A percentile compares a stretch with the other conserved stretches of the same genome.
phyloP scores from a whole-genome alignment of 192 early-diverging fungal species.

The Kickxella alabastrina region DNA sequence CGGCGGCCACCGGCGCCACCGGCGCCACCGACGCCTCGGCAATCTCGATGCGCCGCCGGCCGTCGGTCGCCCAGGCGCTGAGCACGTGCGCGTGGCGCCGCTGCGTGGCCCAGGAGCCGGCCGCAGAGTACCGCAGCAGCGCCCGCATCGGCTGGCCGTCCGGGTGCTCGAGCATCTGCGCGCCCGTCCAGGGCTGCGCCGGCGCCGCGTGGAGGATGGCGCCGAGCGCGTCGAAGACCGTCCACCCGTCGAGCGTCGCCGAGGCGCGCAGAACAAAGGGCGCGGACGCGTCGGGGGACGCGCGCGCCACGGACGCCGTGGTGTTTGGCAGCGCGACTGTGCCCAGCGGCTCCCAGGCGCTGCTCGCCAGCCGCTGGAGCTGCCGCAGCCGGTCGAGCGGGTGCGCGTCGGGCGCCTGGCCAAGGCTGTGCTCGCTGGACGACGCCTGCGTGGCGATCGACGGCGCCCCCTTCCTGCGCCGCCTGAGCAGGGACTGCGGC shows the following conservation, averaged over 20 bases:
- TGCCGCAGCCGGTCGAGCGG: constrained; percentile 22
- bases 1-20: no score
- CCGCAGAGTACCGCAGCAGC: constrained; percentile 5
- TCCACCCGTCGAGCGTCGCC: constrained; percentile 38
- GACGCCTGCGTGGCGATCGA: constrained; percentile 3
- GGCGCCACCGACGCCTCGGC: constrained; percentile 38
- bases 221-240: constrained; percentile 38
- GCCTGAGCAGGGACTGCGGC: background rate
- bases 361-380: background rate
- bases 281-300: background rate
- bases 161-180: constrained; percentile 8
- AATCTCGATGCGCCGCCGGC: constrained; percentile 37
- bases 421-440: no score
- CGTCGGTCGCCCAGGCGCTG: constrained; percentile 21
- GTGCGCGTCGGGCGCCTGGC: no score
- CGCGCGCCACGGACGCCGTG: background rate
- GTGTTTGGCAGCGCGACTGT: no score
- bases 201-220: background rate
- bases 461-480: background rate
- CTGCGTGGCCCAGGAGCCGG: constrained; percentile 28
- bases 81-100: constrained; percentile 33
- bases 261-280: constrained; percentile 19
- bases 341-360: constrained; percentile 18
- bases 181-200: constrained; percentile 22
- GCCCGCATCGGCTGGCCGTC: constrained; percentile 6